A percentile compares a stretch with the other conserved stretches of the same genome.
These are phyloP conservation scores for Dendrostoma leiphaemia DNA, from an alignment of 2,329 filamentous ascomycete species.

Conservation along the genomic window DNA sequence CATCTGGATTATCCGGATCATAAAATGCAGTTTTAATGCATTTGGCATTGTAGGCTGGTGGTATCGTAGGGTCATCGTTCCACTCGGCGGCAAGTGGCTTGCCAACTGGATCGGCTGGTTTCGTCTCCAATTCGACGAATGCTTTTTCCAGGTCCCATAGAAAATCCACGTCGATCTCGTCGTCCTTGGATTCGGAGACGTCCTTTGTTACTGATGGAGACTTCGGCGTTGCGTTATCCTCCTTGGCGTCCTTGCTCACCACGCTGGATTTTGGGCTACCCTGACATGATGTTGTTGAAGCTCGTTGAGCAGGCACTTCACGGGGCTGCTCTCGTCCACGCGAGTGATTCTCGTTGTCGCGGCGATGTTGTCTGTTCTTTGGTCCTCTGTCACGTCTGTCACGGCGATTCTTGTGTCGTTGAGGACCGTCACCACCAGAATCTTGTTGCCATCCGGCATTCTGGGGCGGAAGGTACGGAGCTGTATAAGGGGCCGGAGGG, in stretches of 20 bases:
- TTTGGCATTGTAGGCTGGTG: conserved; percentile 41
- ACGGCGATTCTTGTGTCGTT: conserved; percentile 13
- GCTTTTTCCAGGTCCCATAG: conserved; percentile 39
- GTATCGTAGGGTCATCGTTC: conserved; percentile 44
- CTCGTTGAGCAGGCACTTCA: conserved; percentile 2
- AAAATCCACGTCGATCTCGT: conserved; percentile 30
- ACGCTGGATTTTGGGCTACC: conserved; percentile 2
- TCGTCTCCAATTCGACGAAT: conserved; percentile 35
- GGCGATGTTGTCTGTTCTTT: conserved; percentile 13
- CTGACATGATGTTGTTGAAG: conserved; percentile 7
- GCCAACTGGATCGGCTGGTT: conserved; percentile 45
- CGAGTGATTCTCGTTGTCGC: conserved; percentile 9
- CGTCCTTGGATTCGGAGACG: neutral
- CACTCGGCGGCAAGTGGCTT: conserved; percentile 42
- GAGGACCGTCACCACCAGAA: neutral
- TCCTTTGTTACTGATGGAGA: neutral
- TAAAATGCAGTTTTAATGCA: conserved; percentile 45
- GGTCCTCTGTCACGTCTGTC: conserved; percentile 14
- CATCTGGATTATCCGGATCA: conserved; percentile 39
- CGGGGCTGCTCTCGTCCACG: conserved; percentile 14
- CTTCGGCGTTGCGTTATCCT: conserved; percentile 3
- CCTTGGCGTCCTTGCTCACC: neutral
- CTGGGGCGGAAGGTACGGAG: conserved; percentile 8
- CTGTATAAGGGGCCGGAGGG: neutral
- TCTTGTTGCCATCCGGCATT: conserved; percentile 10